Evolutionary conservation across 2,329 filamentous ascomycete species (phyloP).

Genomic region (Fusarium nodosum): DNA sequence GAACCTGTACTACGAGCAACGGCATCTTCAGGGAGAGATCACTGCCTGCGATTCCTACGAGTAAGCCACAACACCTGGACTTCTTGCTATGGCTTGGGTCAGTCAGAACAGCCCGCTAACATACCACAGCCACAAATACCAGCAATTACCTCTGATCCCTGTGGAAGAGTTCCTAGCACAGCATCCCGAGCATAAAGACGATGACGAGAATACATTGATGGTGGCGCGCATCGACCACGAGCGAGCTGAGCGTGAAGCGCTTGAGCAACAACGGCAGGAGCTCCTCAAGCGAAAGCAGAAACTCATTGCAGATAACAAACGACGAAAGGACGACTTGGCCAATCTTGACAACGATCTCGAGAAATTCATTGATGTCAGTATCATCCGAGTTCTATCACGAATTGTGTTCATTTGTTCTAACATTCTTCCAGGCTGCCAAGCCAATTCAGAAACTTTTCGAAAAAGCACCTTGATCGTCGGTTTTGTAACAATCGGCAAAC

Average conservation of each 20-base stretch:
- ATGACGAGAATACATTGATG: conserved; percentile 85
- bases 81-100: not conserved
- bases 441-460: conserved; percentile 82
- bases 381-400: not conserved
- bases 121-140: conserved; percentile 82
- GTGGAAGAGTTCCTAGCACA: conserved; percentile 83
- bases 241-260: conserved; percentile 81
- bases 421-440: conserved; percentile 76
- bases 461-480: conserved; percentile 67
- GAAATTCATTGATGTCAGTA: conserved; percentile 87
- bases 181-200: conserved; percentile 80
- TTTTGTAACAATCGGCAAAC: not conserved
- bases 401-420: conserved; percentile 32
- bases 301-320: conserved; percentile 81
- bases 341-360: conserved; percentile 93
- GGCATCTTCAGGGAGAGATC: conserved; percentile 91
- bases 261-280: conserved; percentile 87
- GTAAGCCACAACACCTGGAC: conserved; percentile 65
- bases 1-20: conserved; percentile 96
- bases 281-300: conserved; percentile 76
- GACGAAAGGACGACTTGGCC: conserved; percentile 91
- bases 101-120: conserved; percentile 18
- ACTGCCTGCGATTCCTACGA: conserved; percentile 90
- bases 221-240: conserved; percentile 93
- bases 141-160: conserved; percentile 85